A percentile compares a stretch with the other conserved stretches of the same genome.
Evolutionary conservation across 2,329 filamentous ascomycete genomes (phyloP).

Genomic region (Davidsoniella neocaledoniae): DNA sequence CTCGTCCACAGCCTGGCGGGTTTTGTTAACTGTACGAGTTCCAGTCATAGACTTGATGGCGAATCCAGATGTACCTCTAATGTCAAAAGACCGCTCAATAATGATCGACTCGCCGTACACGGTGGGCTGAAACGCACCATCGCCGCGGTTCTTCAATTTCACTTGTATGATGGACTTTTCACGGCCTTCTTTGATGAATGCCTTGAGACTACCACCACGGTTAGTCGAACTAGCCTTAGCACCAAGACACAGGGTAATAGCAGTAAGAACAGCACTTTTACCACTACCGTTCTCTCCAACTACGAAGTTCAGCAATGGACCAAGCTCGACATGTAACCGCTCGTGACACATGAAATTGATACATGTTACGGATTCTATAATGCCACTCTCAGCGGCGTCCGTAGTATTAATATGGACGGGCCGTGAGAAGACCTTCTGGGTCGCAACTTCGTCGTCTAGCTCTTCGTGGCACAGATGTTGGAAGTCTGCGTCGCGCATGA

Average conservation of each 20-base stretch:
- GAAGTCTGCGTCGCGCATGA: slow-evolving; percentile 42
- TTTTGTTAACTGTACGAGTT: slow-evolving; percentile 58
- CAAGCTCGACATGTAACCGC: slow-evolving; percentile 65
- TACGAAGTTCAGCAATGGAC: slow-evolving; percentile 93
- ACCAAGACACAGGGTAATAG: slow-evolving; percentile 83
- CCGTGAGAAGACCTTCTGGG: slow-evolving; percentile 34
- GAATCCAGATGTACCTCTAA: slow-evolving; percentile 60
- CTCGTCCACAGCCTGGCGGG: slow-evolving; percentile 75
- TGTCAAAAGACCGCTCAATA: slow-evolving; percentile 79
- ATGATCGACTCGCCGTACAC: slow-evolving; percentile 72
- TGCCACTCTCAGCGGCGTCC: slow-evolving; percentile 61
- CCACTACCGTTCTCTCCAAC: slow-evolving; percentile 95
- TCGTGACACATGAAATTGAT: slow-evolving; percentile 95
- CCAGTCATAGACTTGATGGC: slow-evolving; percentile 58
- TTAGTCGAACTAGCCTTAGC: slow-evolving; percentile 89
- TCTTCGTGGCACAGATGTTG: slow-evolving; percentile 39
- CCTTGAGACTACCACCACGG: slow-evolving; percentile 74
- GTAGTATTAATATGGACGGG: slow-evolving; percentile 40
- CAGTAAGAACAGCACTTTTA: slow-evolving; percentile 89
- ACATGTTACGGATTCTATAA: slow-evolving; percentile 75
- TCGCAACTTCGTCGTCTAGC: slow-evolving; percentile 45
- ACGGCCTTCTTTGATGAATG: slow-evolving; percentile 75
- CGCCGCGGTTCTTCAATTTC: slow-evolving; percentile 77
- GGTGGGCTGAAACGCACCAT: slow-evolving; percentile 67
- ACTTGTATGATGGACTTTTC: slow-evolving; percentile 64